phyloP scores from a whole-genome alignment of 306 rosid genomes.

The Malus domestica region DNA sequence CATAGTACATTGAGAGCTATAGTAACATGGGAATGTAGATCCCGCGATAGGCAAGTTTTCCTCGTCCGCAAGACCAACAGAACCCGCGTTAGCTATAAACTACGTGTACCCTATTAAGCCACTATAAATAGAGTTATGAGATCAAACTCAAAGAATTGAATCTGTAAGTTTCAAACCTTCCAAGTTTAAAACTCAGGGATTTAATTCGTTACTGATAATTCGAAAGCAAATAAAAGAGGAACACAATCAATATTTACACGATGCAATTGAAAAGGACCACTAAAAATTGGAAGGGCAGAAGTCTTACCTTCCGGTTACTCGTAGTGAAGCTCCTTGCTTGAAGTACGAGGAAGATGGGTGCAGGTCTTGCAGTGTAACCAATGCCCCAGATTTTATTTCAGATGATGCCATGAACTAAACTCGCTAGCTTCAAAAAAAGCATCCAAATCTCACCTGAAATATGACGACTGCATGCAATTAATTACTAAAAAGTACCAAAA shows the following conservation, averaged over 20 bases:
- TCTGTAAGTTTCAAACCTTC: neutral
- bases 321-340: constrained; percentile 68
- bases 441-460: constrained; percentile 6
- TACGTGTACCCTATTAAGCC: neutral
- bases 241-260: neutral
- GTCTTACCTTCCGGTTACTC: constrained; percentile 68
- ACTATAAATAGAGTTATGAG: neutral
- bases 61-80: neutral
- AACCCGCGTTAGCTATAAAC: too few relatives aligned
- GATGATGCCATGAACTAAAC: constrained; percentile 24
- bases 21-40: too few relatives aligned
- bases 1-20: neutral
- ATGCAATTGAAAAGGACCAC: neutral
- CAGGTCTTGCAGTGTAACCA: constrained; percentile 39
- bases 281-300: neutral
- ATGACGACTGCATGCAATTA: neutral
- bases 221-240: neutral
- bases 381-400: constrained; percentile 52
- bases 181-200: neutral
- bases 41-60: too few relatives aligned
- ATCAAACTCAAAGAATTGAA: neutral
- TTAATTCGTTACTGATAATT: neutral
- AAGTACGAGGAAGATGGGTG: constrained; percentile 58
- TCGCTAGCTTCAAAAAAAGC: neutral
- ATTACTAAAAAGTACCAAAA: neutral